A percentile compares a stretch with the other conserved stretches of the same genome.
Evolutionary conservation across 306 rosid species (phyloP).

Genomic region (Cucumis melo): DNA sequence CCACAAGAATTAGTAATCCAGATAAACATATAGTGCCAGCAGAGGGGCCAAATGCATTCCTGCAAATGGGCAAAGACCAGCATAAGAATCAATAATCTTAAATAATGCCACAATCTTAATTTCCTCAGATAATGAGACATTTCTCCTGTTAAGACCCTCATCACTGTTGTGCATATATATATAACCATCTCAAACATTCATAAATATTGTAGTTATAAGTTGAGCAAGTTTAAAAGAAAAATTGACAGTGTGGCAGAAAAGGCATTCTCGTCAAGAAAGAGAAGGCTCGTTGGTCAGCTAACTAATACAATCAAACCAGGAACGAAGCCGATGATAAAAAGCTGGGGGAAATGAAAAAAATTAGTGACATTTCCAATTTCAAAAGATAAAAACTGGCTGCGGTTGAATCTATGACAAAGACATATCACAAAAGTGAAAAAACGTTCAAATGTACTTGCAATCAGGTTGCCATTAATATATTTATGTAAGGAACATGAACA

Average conservation of each 20-base stretch:
- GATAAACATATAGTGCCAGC: conserved; percentile 82
- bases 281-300: not conserved
- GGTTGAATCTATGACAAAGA: not conserved
- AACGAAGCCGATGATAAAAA: not conserved
- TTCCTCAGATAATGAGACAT: conserved; percentile 16
- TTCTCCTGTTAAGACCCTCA: not conserved
- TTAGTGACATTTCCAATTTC: not conserved
- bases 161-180: too few relatives aligned
- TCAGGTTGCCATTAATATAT: not conserved
- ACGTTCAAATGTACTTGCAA: not conserved
- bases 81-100: conserved; percentile 6
- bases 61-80: conserved; percentile 22
- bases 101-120: conserved; percentile 3
- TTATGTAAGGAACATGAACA: not conserved
- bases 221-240: not conserved
- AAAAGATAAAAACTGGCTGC: not conserved
- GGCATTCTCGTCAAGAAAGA: not conserved
- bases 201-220: not conserved
- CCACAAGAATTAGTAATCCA: conserved; percentile 61
- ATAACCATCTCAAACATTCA: not conserved
- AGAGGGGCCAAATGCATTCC: conserved; percentile 90
- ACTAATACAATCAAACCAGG: not conserved
- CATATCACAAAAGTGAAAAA: not conserved
- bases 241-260: not conserved
- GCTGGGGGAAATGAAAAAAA: not conserved